Percentiles rank a stretch among this genome's conserved stretches.
Evolutionary conservation across 495 filamentous ascomycete genomes (phyloP).

Genomic region (Hypoxylon intermedium): DNA sequence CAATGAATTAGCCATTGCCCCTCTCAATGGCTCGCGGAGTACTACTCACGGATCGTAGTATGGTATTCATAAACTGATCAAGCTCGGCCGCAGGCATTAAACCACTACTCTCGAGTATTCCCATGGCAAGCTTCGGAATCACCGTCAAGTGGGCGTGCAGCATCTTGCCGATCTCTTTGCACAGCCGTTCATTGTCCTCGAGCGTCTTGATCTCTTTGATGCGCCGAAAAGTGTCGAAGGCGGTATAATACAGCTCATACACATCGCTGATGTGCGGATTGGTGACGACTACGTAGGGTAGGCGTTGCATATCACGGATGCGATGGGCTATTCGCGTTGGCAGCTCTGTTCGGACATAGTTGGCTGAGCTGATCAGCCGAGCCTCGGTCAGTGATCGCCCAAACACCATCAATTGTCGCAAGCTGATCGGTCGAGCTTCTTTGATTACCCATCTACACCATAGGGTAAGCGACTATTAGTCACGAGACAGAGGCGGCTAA

Average conservation of each 20-base stretch:
- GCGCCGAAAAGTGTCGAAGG: conserved; percentile 87
- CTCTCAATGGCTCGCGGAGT: conserved; percentile 2
- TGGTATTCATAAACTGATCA: conserved; percentile 94
- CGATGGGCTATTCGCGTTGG: conserved; percentile 92
- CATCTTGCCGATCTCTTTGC: conserved; percentile 77
- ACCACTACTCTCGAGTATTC: conserved; percentile 84
- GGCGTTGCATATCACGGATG: conserved; percentile 94
- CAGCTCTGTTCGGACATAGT: conserved; percentile 95
- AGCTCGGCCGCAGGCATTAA: conserved; percentile 78
- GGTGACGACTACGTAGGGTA: conserved; percentile 96
- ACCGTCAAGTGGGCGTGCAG: conserved; percentile 89
- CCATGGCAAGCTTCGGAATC: conserved; percentile 93
- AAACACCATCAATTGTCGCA: conserved; percentile 94
- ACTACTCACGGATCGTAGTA: conserved; percentile 79
- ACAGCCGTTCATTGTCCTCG: conserved; percentile 91
- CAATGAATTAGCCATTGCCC: background rate
- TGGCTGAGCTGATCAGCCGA: conserved; percentile 89
- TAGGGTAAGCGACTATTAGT: conserved; percentile 34
- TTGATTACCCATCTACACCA: conserved; percentile 79
- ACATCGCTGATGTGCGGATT: conserved; percentile 92
- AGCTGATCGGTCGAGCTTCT: conserved; percentile 83
- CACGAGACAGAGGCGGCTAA: conserved; percentile 21
- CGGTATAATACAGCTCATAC: conserved; percentile 95
- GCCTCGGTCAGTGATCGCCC: conserved; percentile 85
- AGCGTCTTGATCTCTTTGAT: conserved; percentile 82